Conservation (phyloP, 257 asterid species). For the Solanum tarijense region DNA sequence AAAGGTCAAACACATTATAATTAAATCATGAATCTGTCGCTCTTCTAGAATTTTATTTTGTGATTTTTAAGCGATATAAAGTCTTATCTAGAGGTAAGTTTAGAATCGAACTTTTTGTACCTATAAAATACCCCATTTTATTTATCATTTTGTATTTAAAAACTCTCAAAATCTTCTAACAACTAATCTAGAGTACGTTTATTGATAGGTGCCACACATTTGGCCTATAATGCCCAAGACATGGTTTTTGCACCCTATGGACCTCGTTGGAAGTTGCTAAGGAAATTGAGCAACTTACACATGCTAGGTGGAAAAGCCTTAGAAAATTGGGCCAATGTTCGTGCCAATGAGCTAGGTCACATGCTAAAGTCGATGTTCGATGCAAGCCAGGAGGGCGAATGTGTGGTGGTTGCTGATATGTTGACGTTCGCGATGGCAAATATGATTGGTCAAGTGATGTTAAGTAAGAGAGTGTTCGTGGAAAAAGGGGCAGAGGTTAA, state of each 20-base stretch:
- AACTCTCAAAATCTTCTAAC: background rate
- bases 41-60: background rate
- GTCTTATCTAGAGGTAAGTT: background rate
- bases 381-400: slow-evolving; percentile 7
- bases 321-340: slow-evolving; percentile 20
- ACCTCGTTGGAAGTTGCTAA: slow-evolving; percentile 37
- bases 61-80: background rate
- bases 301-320: slow-evolving; percentile 35
- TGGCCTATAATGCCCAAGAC: slow-evolving; percentile 33
- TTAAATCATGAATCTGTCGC: background rate
- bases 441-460: slow-evolving; percentile 39
- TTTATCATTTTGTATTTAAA: background rate
- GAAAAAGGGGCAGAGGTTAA: slow-evolving; percentile 21
- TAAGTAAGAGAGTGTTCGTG: slow-evolving; percentile 28
- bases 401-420: slow-evolving; percentile 29
- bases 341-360: slow-evolving; percentile 24
- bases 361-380: slow-evolving; percentile 25
- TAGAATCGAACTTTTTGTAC: background rate
- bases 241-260: slow-evolving; percentile 39
- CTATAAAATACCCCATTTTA: background rate
- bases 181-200: background rate
- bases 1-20: background rate
- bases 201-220: slow-evolving; percentile 6
- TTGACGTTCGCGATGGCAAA: slow-evolving; percentile 34
- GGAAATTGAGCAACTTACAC: slow-evolving; percentile 35